phyloP scores from a whole-genome alignment of 2,329 filamentous ascomycete genomes.

The Paecilomyces sp. region DNA sequence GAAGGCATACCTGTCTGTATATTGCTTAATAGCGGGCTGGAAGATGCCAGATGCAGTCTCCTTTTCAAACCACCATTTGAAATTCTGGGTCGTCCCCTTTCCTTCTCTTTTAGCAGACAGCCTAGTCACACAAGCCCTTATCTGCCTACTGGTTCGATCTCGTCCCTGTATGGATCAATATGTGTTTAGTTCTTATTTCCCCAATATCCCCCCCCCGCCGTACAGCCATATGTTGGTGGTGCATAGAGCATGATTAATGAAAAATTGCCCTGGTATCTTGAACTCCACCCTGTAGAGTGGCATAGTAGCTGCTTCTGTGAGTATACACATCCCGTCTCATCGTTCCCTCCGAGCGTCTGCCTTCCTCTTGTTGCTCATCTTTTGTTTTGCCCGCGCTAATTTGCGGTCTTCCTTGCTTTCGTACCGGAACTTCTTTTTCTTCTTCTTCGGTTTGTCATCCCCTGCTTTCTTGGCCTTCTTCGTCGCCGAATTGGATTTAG shows the following conservation, averaged over 20 bases:
- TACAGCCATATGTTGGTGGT: slow-evolving; percentile 1
- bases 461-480: slow-evolving; percentile 42
- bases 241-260: slow-evolving; percentile 4
- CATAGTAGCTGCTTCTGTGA: background rate
- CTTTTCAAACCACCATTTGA: slow-evolving; percentile 17
- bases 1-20: slow-evolving; percentile 30
- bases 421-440: slow-evolving; percentile 88
- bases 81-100: slow-evolving; percentile 18
- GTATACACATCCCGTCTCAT: slow-evolving; percentile 13
- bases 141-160: slow-evolving; percentile 1
- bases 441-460: slow-evolving; percentile 59
- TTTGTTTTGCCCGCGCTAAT: slow-evolving; percentile 53
- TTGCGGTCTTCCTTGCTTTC: slow-evolving; percentile 80
- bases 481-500: slow-evolving; percentile 27
- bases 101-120: slow-evolving; percentile 9
- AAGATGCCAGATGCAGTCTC: slow-evolving; percentile 20
- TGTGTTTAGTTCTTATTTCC: slow-evolving; percentile 1
- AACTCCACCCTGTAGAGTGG: background rate
- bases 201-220: background rate
- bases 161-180: background rate
- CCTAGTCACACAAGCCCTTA: slow-evolving; percentile 12
- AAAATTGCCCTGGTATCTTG: background rate
- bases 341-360: slow-evolving; percentile 49
- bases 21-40: slow-evolving; percentile 21
- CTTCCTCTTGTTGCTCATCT: slow-evolving; percentile 62